Percentiles rank a stretch among this genome's conserved stretches.
These are phyloP conservation scores for Penicillium sp. DNA, from an alignment of 2,329 filamentous ascomycete species.

Conservation along the genomic window DNA sequence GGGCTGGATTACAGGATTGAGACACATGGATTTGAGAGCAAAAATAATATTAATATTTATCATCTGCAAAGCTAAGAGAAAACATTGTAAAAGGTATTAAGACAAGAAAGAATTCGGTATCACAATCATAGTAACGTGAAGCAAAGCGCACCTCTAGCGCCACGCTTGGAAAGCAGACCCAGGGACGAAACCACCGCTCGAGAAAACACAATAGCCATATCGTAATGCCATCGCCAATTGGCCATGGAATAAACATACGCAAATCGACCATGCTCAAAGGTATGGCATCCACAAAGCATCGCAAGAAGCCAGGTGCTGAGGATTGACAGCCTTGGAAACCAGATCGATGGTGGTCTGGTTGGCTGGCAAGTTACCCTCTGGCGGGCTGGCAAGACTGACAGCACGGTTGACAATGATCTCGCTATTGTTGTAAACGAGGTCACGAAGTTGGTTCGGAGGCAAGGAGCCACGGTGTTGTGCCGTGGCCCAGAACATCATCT, in stretches of 20 bases:
- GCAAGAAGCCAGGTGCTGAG: slow-evolving; percentile 80
- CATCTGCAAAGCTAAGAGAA: slow-evolving; percentile 10
- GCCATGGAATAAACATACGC: slow-evolving; percentile 17
- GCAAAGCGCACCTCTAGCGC: slow-evolving; percentile 22
- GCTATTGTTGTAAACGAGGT: slow-evolving; percentile 81
- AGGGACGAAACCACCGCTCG: slow-evolving; percentile 11
- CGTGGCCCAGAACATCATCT: slow-evolving; percentile 97
- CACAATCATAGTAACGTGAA: slow-evolving; percentile 18
- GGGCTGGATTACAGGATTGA: too few species aligned
- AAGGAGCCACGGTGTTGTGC: slow-evolving; percentile 68
- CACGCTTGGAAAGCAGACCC: slow-evolving; percentile 25
- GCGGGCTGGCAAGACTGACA: slow-evolving; percentile 76
- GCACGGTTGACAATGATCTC: slow-evolving; percentile 92
- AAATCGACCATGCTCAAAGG: slow-evolving; percentile 55
- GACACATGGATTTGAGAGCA: background rate
- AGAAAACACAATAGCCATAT: slow-evolving; percentile 13
- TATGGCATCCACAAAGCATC: slow-evolving; percentile 98
- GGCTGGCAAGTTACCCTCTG: slow-evolving; percentile 78
- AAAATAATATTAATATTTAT: slow-evolving; percentile 14
- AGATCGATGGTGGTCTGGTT: slow-evolving; percentile 97
- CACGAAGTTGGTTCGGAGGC: slow-evolving; percentile 70
- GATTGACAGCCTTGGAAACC: slow-evolving; percentile 89
- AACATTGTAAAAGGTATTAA: slow-evolving; percentile 17
- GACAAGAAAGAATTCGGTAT: slow-evolving; percentile 22
- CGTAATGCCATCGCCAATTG: slow-evolving; percentile 3